Percentiles rank a stretch among this genome's conserved stretches.
Conservation (phyloP, 805 yeast genomes). For the Lipomyces starkeyi region DNA sequence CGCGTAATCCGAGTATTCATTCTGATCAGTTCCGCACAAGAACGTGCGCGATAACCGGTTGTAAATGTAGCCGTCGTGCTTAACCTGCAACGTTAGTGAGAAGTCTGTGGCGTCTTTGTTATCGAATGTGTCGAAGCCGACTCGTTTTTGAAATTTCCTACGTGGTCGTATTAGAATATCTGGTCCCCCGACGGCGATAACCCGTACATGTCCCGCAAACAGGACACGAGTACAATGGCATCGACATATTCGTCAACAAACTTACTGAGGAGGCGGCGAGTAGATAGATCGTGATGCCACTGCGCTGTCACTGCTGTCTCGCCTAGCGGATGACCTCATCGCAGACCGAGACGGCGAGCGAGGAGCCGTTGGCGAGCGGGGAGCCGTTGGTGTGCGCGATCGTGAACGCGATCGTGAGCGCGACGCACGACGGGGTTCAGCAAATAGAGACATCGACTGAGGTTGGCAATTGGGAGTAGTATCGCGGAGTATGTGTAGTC, state of each 20-base stretch:
- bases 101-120: slow-evolving; percentile 47
- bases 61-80: slow-evolving; percentile 49
- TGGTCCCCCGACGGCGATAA: neutral
- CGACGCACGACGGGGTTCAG: neutral
- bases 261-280: slow-evolving; percentile 21
- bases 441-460: neutral
- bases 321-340: slow-evolving; percentile 12
- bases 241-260: slow-evolving; percentile 3
- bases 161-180: slow-evolving; percentile 5
- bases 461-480: neutral
- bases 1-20: slow-evolving; percentile 52
- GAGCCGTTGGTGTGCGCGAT: neutral
- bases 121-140: slow-evolving; percentile 53
- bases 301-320: slow-evolving; percentile 12
- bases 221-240: neutral
- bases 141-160: slow-evolving; percentile 44
- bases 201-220: neutral
- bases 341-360: slow-evolving; percentile 1
- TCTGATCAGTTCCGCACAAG: slow-evolving; percentile 53
- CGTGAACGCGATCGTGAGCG: neutral
- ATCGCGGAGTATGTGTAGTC: neutral
- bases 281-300: neutral
- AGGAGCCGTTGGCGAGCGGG: neutral
- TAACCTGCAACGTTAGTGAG: slow-evolving; percentile 50
- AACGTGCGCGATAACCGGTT: slow-evolving; percentile 52